A percentile compares a stretch with the other conserved stretches of the same genome.
phyloP scores from a whole-genome alignment of 306 rosid genomes.

The Senna siamea region DNA sequence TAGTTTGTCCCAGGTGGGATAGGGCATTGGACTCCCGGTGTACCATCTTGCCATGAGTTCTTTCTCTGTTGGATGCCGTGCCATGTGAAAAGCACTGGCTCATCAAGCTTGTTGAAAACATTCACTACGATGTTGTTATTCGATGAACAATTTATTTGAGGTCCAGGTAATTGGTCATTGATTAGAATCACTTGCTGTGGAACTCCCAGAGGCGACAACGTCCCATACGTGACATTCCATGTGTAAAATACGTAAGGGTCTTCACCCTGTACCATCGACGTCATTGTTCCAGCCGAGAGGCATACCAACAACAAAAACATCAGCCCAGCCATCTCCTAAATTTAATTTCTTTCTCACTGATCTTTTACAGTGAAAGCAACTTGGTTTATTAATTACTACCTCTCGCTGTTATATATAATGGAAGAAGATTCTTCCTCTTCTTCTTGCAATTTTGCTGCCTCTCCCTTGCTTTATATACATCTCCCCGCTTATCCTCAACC shows the following conservation, averaged over 20 bases:
- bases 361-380: too few species aligned
- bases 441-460: too few species aligned
- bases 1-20: conserved; percentile 66
- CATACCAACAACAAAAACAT: background rate
- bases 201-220: conserved; percentile 67
- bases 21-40: conserved; percentile 69
- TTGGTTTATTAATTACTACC: too few species aligned
- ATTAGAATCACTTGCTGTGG: conserved; percentile 79
- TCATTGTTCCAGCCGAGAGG: background rate
- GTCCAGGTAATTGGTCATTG: conserved; percentile 77
- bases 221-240: conserved; percentile 76
- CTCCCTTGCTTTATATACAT: too few species aligned
- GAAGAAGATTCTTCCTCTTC: too few species aligned
- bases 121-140: conserved; percentile 73
- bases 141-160: conserved; percentile 71
- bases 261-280: conserved; percentile 46
- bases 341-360: too few species aligned
- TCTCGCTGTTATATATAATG: too few species aligned
- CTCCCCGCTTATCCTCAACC: background rate
- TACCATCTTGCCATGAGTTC: conserved; percentile 87
- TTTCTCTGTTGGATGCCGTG: conserved; percentile 73
- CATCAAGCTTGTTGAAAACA: conserved; percentile 71
- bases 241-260: conserved; percentile 71
- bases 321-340: background rate
- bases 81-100: conserved; percentile 82